Evolutionary conservation across 2,329 filamentous ascomycete species (phyloP), one percentile per base, ranked within the genome.

Genomic region (Pleomassaria siparia): DNA sequence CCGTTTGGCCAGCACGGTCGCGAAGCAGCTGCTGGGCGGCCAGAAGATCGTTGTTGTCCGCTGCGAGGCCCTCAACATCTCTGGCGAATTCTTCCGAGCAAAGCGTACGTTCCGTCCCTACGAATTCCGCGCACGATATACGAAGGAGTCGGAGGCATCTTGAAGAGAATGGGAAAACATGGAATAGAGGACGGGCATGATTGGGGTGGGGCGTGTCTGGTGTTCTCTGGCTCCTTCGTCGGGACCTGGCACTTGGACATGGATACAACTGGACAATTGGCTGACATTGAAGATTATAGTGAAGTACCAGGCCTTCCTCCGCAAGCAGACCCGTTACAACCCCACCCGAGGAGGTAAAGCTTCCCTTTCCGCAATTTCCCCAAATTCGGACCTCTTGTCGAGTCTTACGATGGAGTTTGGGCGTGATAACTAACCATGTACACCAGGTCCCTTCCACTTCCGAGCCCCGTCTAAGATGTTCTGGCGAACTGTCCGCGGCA

Each of bases 301-400:
- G 81, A 99, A 99, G 90, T 99, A 99, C 88, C 89, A 94, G 78
- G 90, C 94, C 79, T 97, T 97, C 85, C 88, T 99, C 74, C 91
- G 94, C 85, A 99, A 99, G 88, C 94, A 95, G 82, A 99, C 94
- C 77, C 90, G 94, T 80, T 99, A 87, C 89, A 99, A 99, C 87
- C 91, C 94, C 75, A 96, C 91, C 71, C 91, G 92, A 76, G 94
- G 92, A 87, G 92, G 88, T 91, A 82, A 83, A 86, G 78, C 37
- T 43, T 60, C 50, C 52, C 20, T 11, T 15, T 44, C 43, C 41
- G 20, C 40, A 32, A 18, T 41, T n/a, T n/a, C n/a, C 50, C 28
- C 45, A 55, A 20, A 50, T 44, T 6, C 35, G n/a, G 11, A 13
- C 20, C 18, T 37, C 21, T 4, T 22, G 3, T 35, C 29, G 13